Base-by-base conservation (phyloP, 2,329 filamentous ascomycete genomes). In the Epichloe baconii region DNA sequence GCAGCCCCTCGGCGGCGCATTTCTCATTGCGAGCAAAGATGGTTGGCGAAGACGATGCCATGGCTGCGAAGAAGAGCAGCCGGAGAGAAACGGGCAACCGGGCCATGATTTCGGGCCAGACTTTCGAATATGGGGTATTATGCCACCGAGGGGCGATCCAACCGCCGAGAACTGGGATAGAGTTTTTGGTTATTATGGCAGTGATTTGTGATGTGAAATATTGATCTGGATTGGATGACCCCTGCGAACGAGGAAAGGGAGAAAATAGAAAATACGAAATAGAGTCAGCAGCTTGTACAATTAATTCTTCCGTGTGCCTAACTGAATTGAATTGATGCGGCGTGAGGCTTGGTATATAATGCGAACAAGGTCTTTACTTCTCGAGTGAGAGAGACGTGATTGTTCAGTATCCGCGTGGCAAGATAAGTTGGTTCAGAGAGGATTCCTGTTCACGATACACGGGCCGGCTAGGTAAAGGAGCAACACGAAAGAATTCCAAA, bases 1-100 rank as follows among this genome's bases (percentile, higher is more conserved):
- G 64, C 51, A 79, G 74, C 48, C 64, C 57, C 15, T 71, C 60
- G 37, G 75, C 71, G 40, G 74, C 67, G 65, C 82, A 85, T 38
- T 71, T 73, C 41, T 68, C 66, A 44, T 67, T 64, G 51, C 75
- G 70, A 52, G 63, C 59, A 56, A 77, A 71, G 46, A 78, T 50
- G 41, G 60, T 57, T 52, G 55, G 53, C 44, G 57, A 53, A 10
- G 56, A 44, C 4, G 47, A 46, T 5, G 41, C 47, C 19, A 23
- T 45, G 37, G 38, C 44, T 11, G 55, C 43, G 11, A 53, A 42
- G 4, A 55, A n/a, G 44, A 58, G 50, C 42, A 57, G 48, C 49
- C 50, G 45, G 15, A 58, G 47, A 31, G 46, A 46, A 51, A 45
- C 17, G 21, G 52, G 46, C 45, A 47, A 35, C 26, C 50, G 41